Base-by-base conservation (phyloP, 768 basidiomycete genomes). In the Cystobasidium onofrii region DNA sequence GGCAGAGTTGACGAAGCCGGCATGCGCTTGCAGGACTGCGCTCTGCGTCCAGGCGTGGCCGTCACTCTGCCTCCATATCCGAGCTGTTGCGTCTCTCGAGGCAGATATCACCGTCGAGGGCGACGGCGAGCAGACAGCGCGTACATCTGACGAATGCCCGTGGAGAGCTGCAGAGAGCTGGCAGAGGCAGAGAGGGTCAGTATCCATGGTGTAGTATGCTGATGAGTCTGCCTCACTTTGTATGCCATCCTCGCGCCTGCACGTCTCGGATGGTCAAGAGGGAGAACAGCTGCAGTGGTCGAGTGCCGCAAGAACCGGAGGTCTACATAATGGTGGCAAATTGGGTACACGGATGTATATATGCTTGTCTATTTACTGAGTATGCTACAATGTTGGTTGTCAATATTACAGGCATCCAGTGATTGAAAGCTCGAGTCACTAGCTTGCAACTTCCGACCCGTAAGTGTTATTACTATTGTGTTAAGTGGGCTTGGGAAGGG, bases 61-160 rank as follows among this genome's bases (percentile, higher is more conserved):
- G 63, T 31, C 62, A 46, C 41, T 20, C 3, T 20, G 12, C 55
- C 4, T 83, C 95, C 94, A 98, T 34, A 88, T 84, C 80, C 94
- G 91, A 76, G 92, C 90, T 50, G 92, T 91, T 18, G 90, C 84
- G 84, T 97, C 94, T 80, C 94, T 87, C 57, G 94, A 96, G 74
- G 89, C 90, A 25, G 93, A 96, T 75, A 98, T 84, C 76, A 97
- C 50, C 57, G 54, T 29, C 92, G 85, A 77, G 87, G 84, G 81
- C 90, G 87, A 86, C 41, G 92, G 90, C 54, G 90, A 87, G 66
- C 83, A 86, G 75, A 97, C 84, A 41, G 87, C 89, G 79, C 92
- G 89, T 76, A 95, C 92, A 91, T 95, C 62, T 34, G 79, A 43
- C 78, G 77, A 74, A 81, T 92, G 91, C 41, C 84, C 87, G 62